Evolutionary conservation across 441 rosid genomes (phyloP), one percentile per base, ranked within the genome.

Genomic region (Raphanus hybrid): DNA sequence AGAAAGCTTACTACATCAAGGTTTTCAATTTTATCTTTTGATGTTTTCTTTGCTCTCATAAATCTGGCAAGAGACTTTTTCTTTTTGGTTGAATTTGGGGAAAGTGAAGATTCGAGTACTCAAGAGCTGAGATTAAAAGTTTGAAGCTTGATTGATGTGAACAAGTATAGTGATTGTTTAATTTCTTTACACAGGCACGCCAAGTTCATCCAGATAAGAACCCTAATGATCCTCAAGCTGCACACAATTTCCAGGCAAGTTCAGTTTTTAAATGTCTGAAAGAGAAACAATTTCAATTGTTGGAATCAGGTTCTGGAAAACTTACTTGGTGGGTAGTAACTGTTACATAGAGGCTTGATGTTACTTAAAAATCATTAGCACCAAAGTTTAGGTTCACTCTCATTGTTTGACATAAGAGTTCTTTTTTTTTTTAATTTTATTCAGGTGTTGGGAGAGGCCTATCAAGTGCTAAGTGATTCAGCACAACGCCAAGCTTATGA

Each of bases 131-230:
- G 63, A 20, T 20, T 61, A 5, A 34, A 35, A 66, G 58, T 52
- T 74, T 11, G n/a, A 14, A 41, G 10, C 35, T 41, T 8, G 15
- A 10, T 41, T 39, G 15, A 10, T 8, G 64, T 57, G 35, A 2
- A 20, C 74, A 70, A 58, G 57, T 69, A 7, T 63, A 20, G 12
- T 70, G 70, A 70, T 63, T 54, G 59, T 69, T 69, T 16, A 14
- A 39, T 8, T 10, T 61, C 6, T 4, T 2, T n/a, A 58, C 64
- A 35, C 90, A 95, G 99, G 99, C 99, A 29, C 93, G 99, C 11
- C 93, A 92, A 82, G 96, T 92, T 80, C 98, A 90, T 81, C 99
- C 99, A 0, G 99, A 95, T 84, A 95, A 88, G 79, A 95, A 92
- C 76, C 99, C 96, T 0, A 84, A 92, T 65, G 97, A 95, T 85